Conservation (phyloP, 2,329 filamentous ascomycete species). For the Cadophora sp. region DNA sequence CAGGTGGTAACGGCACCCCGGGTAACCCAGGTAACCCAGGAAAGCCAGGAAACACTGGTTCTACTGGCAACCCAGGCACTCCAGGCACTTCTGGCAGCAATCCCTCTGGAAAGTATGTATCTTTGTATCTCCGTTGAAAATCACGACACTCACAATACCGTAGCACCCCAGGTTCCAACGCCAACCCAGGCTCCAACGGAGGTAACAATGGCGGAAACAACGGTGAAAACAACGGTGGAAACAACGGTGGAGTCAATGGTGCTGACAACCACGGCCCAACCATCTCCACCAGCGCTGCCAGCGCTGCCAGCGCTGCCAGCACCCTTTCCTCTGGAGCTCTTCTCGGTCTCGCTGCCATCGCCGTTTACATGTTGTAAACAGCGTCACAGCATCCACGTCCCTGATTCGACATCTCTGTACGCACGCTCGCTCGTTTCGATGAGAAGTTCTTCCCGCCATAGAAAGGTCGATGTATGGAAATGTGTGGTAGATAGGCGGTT, state of each 20-base stretch:
- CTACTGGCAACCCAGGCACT: not conserved
- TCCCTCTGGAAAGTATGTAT: constrained; percentile 6
- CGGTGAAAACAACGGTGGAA: not conserved
- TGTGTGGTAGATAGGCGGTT: not conserved
- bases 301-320: constrained; percentile 1
- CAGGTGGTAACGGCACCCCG: not conserved
- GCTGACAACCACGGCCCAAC: not conserved
- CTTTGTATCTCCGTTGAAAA: not conserved
- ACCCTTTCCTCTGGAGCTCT: constrained; percentile 9
- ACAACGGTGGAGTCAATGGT: too few relatives aligned
- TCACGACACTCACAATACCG: not conserved
- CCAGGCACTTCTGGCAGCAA: constrained; percentile 5
- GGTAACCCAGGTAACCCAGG: not conserved
- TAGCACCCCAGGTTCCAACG: constrained; percentile 8
- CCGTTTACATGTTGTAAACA: constrained; percentile 9
- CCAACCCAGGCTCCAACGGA: constrained; percentile 1
- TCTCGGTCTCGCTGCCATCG: constrained; percentile 4
- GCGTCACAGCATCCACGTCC: not conserved
- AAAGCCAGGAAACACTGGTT: not conserved
- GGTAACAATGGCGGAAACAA: not conserved
- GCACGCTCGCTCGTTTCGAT: not conserved
- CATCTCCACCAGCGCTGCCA: not conserved
- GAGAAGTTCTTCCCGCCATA: not conserved
- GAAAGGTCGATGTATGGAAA: not conserved
- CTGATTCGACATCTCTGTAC: not conserved